Conservation (phyloP, 352 stramenopile species). For the Pythium vanterpoolii region DNA sequence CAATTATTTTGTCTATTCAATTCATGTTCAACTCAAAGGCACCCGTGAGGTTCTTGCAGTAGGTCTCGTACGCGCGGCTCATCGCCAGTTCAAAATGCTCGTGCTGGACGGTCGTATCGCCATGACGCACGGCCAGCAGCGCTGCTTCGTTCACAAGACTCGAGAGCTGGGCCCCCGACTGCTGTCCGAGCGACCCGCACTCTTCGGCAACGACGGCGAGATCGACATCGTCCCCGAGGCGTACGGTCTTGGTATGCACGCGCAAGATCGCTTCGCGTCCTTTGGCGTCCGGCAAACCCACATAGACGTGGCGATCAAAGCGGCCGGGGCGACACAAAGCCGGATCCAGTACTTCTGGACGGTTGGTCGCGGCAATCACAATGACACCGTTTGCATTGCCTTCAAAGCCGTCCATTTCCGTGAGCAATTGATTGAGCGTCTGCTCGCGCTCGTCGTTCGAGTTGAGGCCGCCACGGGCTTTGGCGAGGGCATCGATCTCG, state of each 20-base stretch:
- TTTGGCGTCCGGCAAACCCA: conserved; percentile 91
- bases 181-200: conserved; percentile 55
- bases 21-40: conserved; percentile 52
- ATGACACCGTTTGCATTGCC: conserved; percentile 92
- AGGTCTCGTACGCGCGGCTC: conserved; percentile 58
- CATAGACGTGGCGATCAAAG: conserved; percentile 96
- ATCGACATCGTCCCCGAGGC: conserved; percentile 52
- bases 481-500: conserved; percentile 93
- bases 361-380: conserved; percentile 96
- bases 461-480: conserved; percentile 81
- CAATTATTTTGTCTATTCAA: conserved; percentile 16
- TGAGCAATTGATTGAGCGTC: conserved; percentile 93
- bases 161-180: conserved; percentile 69
- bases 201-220: conserved; percentile 47
- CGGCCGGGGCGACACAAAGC: conserved; percentile 94
- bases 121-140: conserved; percentile 69
- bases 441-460: conserved; percentile 95
- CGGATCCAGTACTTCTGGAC: conserved; percentile 94
- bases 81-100: conserved; percentile 75
- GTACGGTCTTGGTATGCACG: conserved; percentile 62
- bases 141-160: conserved; percentile 84
- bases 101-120: conserved; percentile 56
- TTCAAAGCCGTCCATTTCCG: conserved; percentile 90
- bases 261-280: conserved; percentile 83
- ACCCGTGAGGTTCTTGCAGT: conserved; percentile 52